Evolutionary conservation across 768 basidiomycete genomes (phyloP), one percentile per base, ranked within the genome.

Genomic region (Lentinula edodes): DNA sequence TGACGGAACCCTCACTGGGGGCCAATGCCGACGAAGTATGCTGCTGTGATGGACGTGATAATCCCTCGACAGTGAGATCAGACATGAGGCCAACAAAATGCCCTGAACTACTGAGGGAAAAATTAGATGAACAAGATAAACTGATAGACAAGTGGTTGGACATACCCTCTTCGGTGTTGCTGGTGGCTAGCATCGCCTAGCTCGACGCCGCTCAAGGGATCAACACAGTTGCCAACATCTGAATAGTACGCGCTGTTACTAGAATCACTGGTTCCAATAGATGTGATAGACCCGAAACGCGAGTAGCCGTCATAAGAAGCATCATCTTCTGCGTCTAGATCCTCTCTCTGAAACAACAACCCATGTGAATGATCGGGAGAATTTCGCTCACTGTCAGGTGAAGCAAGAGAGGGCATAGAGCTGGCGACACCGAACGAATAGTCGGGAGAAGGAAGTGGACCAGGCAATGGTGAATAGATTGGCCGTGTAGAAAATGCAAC

Each of bases 351-450:
- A 73, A 80, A 84, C 64, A 66, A 71, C 70, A 80, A 83, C 1
- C 79, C 78, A 55, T 72, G 70, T 32, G 76, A 68, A 42, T 78
- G 77, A 59, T 85, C 84, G 4, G 86, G 84, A 8, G 86, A 85
- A 52, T 78, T 79, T 53, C 78, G 75, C 54, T 87, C 85, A 60
- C 80, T 79, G 61, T 78, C 80, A 5, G 73, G 73, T 4, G 83
- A 81, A 52, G 76, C 75, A 12, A 81, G 78, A 15, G 84, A 83
- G 16, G 76, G 70, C 65, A 80, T 76, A 2, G 82, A 76, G 54
- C 75, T 82, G 34, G 86, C 82, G 9, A 80, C 78, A 61, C 86
- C 86, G 64, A 88, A 88, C 51, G 83, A 83, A 74, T 84, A 88
- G 60, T 80, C 81, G 43, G 84, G 84, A 5, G 78, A 77, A 0